A percentile compares a stretch with the other conserved stretches of the same genome.
Evolutionary conservation across 129 eudicot genomes (phyloP).

Genomic region (sunflower (Helianthus annuus)): HanXRQr2.0-SUNRISE NC_035433.2:106383641-106384140

Average conservation of each 20-base stretch:
- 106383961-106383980: conserved; percentile 13
- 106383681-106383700: not conserved
- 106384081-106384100: conserved; percentile 4
- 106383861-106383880: conserved; percentile 97
- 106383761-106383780: conserved; percentile 25
- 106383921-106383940: conserved; percentile 25
- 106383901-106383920: conserved; percentile 35
- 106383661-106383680: not conserved
- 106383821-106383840: conserved; percentile 76
- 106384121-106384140: conserved; percentile 29
- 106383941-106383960: conserved; percentile 16
- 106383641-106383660: not conserved
- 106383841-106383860: conserved; percentile 95
- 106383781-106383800: conserved; percentile 47
- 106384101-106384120: conserved; percentile 9
- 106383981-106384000: conserved; percentile 17
- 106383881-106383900: conserved; percentile 85
- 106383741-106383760: conserved; percentile 25
- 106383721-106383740: not conserved
- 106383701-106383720: conserved; percentile 15
- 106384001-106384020: conserved; percentile 33
- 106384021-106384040: conserved; percentile 16
- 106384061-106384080: not conserved
- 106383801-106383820: conserved; percentile 58
- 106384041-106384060: conserved; percentile 15